These are phyloP conservation scores for Trichosporon inkin DNA, from an alignment of 1,284 basidiomycete genomes.

Conservation along the genomic window DNA sequence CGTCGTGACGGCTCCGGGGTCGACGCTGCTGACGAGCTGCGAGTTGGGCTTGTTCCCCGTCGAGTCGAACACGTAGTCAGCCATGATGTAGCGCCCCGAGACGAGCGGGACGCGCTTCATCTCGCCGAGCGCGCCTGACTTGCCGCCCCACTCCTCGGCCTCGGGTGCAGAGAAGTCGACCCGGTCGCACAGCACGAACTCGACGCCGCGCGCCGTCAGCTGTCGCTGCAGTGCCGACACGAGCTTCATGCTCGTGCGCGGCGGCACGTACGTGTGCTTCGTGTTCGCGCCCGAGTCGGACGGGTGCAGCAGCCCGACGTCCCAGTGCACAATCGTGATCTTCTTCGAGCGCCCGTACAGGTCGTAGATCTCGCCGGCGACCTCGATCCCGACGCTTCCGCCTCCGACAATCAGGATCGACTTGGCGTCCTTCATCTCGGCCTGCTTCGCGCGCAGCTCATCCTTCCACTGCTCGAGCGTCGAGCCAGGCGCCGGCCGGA, in stretches of 20 bases:
- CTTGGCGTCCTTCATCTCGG: constrained; percentile 23
- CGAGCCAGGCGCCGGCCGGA: constrained; percentile 35
- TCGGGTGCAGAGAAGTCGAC: constrained; percentile 32
- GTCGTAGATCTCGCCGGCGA: constrained; percentile 48
- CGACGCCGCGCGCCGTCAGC: constrained; percentile 43
- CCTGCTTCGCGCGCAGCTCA: constrained; percentile 25
- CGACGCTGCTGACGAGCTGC: constrained; percentile 36
- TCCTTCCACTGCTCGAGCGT: constrained; percentile 27
- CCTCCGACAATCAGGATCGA: constrained; percentile 50
- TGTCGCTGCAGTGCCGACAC: constrained; percentile 33
- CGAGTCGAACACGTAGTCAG: constrained; percentile 52
- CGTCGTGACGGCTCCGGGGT: constrained; percentile 37
- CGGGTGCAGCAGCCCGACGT: constrained; percentile 33
- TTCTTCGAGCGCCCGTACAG: constrained; percentile 29
- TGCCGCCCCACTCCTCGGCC: constrained; percentile 34
- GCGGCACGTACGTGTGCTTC: constrained; percentile 27
- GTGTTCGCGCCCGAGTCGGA: constrained; percentile 18
- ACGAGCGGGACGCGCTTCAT: constrained; percentile 38
- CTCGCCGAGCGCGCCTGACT: constrained; percentile 32
- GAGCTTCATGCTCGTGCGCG: constrained; percentile 36
- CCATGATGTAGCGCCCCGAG: constrained; percentile 38
- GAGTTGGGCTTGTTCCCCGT: constrained; percentile 51
- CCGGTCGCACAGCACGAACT: constrained; percentile 45
- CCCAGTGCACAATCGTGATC: constrained; percentile 30
- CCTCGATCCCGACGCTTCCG: constrained; percentile 53